Conservation (phyloP, 495 filamentous ascomycete species). For the Podospora pseudoanserina region DNA sequence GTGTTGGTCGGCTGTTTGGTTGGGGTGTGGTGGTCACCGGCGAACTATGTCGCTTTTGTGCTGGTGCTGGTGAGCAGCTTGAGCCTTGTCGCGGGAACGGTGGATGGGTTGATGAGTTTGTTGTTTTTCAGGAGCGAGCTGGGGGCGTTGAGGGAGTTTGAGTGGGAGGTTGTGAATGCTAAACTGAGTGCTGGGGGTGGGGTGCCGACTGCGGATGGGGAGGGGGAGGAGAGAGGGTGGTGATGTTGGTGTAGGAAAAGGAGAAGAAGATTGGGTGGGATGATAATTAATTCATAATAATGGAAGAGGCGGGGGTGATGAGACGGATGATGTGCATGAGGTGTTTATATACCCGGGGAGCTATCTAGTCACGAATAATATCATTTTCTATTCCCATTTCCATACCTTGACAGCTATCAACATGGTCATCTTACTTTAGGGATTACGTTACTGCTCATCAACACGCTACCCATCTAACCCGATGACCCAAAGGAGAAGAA, state of each 20-base stretch:
- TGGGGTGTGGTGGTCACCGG: conserved; percentile 79
- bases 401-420: too few species aligned
- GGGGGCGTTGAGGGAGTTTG: conserved; percentile 83
- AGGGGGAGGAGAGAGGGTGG: conserved; percentile 2
- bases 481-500: too few species aligned
- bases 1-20: conserved; percentile 68
- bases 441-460: too few species aligned
- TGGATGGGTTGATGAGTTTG: conserved; percentile 82
- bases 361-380: too few species aligned
- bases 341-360: too few species aligned
- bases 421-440: too few species aligned
- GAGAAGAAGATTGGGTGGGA: too few species aligned
- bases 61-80: conserved; percentile 74
- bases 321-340: too few species aligned
- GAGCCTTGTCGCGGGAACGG: conserved; percentile 66
- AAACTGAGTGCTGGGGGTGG: conserved; percentile 35
- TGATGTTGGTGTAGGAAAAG: not conserved
- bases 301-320: too few species aligned
- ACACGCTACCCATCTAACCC: too few species aligned
- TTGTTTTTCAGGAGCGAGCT: conserved; percentile 83
- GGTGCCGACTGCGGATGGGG: not conserved
- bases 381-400: too few species aligned
- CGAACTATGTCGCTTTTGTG: conserved; percentile 74
- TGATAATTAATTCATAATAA: too few species aligned
- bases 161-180: conserved; percentile 84